Evolutionary conservation across 805 yeast species (phyloP), one percentile per base, ranked within the genome.

Genomic region (Yarrowia sp.): DNA sequence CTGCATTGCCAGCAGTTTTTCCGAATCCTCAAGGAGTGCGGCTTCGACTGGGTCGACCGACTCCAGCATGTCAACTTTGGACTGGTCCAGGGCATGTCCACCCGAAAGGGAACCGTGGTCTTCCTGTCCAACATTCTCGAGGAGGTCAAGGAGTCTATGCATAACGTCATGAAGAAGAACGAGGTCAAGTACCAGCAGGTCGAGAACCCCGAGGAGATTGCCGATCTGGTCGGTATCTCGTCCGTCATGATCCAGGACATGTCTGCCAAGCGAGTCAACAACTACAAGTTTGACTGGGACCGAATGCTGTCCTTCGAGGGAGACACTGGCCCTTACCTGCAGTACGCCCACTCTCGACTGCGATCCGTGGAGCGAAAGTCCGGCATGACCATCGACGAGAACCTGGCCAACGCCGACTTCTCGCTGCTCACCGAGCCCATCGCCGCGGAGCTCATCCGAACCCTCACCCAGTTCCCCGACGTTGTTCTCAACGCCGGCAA

Each of bases 201-300:
- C 73, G 95, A 89, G 77, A 86, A 93, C 77, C 99, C 98, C 43
- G 98, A 94, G 70, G 87, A 87, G 78, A 90, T 95, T 76, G 98
- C 99, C 70, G 98, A 95, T 79, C 84, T 92, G 75, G 88, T 95
- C 70, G 99, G 99, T 78, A 90, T 95, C 70, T 89, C 97, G 40
- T 99, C 99, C 7, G 97, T 95, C 71, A 93, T 95, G 97, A 91
- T 95, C 76, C 99, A 95, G 84, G 99, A 95, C 80, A 93, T 95
- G 98, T 96, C 91, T 81, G 88, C 97, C 71, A 95, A 95, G 83
- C 89, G 99, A 80, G 86, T 94, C 80, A 92, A 94, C 83, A 94
- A 95, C 82, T 95, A 95, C 82, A 91, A 89, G 75, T 95, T 95
- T 82, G 91, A 92, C 80, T 95, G 99, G 99, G 92, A 91, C 75